A percentile compares a stretch with the other conserved stretches of the same genome.
Evolutionary conservation across 208 protist species (phyloP).

Genomic region (Crithidia expoeki): DNA sequence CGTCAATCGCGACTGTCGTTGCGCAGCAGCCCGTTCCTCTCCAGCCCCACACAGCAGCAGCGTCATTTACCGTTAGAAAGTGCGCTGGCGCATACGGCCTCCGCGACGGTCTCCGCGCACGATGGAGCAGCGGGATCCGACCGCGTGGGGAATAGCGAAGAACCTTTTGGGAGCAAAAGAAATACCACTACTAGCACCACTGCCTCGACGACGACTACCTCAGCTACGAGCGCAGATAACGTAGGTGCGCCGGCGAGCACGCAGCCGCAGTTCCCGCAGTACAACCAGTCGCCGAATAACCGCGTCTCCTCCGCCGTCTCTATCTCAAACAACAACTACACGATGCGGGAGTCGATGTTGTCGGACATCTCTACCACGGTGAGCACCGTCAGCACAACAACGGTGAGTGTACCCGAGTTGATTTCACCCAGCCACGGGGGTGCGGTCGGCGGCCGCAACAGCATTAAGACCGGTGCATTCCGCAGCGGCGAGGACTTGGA

Average conservation of each 20-base stretch:
- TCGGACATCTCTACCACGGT: conserved; percentile 35
- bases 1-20: conserved; percentile 10
- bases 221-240: background rate
- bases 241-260: no score
- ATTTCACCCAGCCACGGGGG: background rate
- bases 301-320: background rate
- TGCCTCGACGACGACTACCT: background rate
- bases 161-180: background rate
- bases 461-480: conserved; percentile 12
- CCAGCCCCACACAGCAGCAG: conserved; percentile 11
- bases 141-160: background rate
- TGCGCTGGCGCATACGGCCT: background rate
- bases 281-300: conserved; percentile 9
- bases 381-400: conserved; percentile 17
- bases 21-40: background rate
- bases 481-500: conserved; percentile 67
- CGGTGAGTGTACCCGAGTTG: conserved; percentile 6
- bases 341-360: conserved; percentile 34
- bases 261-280: conserved; percentile 2
- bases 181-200: background rate
- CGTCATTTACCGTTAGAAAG: background rate
- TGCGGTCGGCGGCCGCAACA: conserved; percentile 4
- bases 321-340: conserved; percentile 1
- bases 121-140: background rate
- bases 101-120: background rate